phyloP scores from a whole-genome alignment of 768 basidiomycete species.

The Mycena alexandri region DNA sequence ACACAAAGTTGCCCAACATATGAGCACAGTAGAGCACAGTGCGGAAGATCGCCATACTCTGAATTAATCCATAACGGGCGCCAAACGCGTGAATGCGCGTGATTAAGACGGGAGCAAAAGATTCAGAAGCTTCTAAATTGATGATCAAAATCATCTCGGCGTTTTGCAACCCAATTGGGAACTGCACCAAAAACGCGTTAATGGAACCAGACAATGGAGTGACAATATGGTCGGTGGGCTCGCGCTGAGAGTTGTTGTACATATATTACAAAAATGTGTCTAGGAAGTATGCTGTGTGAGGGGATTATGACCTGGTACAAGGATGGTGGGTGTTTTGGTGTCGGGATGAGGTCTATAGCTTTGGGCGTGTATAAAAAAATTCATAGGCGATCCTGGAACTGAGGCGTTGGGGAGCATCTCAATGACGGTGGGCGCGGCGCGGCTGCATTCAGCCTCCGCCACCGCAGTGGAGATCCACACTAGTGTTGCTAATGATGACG shows the following conservation, averaged over 20 bases:
- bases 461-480: no score
- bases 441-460: no score
- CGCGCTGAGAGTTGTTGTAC: no score
- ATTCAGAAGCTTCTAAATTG: neutral
- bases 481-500: neutral
- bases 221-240: no score
- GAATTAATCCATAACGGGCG: constrained; percentile 10
- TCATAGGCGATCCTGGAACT: no score
- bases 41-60: neutral
- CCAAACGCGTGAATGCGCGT: neutral
- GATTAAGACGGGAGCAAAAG: constrained; percentile 1
- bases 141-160: constrained; percentile 3
- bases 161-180: constrained; percentile 6
- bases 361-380: neutral
- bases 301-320: neutral
- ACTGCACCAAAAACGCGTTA: neutral
- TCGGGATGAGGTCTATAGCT: neutral
- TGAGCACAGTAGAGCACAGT: neutral
- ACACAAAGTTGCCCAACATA: neutral
- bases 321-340: neutral
- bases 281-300: constrained; percentile 3
- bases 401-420: no score
- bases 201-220: no score
- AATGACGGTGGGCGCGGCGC: no score
- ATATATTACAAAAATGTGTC: neutral